Evolutionary conservation across 345 rosid genomes (phyloP).

Genomic region (Boechera divaricarpa): DNA sequence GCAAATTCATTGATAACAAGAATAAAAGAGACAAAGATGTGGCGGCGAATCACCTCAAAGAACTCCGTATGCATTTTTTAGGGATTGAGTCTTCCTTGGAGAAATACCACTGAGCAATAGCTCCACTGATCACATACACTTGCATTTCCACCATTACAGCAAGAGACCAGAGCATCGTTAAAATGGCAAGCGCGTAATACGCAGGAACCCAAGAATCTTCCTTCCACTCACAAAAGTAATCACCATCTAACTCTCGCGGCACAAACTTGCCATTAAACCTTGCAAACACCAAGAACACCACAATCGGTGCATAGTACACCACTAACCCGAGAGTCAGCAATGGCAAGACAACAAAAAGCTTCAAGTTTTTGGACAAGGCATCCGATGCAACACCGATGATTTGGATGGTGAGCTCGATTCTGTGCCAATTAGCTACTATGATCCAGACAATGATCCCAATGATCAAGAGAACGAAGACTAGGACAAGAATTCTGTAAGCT

Average conservation of each 20-base stretch:
- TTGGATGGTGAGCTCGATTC: conserved; percentile 74
- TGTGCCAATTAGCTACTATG: conserved; percentile 77
- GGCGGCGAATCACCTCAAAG: conserved; percentile 62
- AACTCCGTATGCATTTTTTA: conserved; percentile 67
- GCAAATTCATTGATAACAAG: not conserved
- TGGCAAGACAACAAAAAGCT: conserved; percentile 70
- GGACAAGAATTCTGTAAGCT: conserved; percentile 67
- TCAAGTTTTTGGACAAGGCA: conserved; percentile 78
- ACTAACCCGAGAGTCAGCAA: conserved; percentile 62
- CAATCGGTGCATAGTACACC: conserved; percentile 70
- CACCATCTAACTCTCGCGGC: conserved; percentile 58
- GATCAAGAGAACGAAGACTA: conserved; percentile 68
- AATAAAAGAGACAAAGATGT: conserved; percentile 16
- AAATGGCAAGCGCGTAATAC: conserved; percentile 73
- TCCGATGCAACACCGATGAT: conserved; percentile 81
- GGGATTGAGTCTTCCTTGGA: conserved; percentile 74
- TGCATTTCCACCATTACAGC: conserved; percentile 79
- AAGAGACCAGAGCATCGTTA: conserved; percentile 93
- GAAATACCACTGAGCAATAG: conserved; percentile 90
- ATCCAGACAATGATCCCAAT: conserved; percentile 83
- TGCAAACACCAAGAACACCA: conserved; percentile 79
- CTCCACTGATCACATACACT: conserved; percentile 85
- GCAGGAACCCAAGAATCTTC: conserved; percentile 96
- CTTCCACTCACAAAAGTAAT: conserved; percentile 76
- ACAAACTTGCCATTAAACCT: conserved; percentile 79